Conservation (phyloP, 306 rosid species). For the Comarum palustre region DNA sequence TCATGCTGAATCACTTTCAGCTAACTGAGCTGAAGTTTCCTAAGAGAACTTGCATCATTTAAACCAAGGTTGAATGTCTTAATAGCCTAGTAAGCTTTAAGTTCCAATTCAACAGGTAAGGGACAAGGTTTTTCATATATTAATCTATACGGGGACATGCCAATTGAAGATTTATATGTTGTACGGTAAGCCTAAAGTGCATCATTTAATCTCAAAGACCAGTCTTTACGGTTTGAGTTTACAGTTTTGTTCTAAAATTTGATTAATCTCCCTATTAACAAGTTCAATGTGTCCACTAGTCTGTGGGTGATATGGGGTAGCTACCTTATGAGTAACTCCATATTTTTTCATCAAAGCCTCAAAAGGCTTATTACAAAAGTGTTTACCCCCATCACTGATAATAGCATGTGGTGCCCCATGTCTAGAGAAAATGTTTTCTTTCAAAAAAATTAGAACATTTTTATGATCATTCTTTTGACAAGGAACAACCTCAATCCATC, state of each 20-base stretch:
- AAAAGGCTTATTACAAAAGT: conserved; percentile 4
- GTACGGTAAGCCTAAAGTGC: neutral
- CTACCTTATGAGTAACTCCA: neutral
- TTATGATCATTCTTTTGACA: no score
- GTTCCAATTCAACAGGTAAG: conserved; percentile 4
- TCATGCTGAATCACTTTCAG: neutral
- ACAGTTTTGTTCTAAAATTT: neutral
- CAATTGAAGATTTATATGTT: neutral
- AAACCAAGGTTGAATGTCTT: neutral
- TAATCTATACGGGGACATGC: neutral
- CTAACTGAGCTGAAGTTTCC: neutral
- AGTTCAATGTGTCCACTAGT: neutral
- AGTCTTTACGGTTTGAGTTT: neutral
- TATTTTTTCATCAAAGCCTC: neutral
- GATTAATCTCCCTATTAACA: neutral
- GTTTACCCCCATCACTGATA: neutral
- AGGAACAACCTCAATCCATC: no score
- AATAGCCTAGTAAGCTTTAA: neutral
- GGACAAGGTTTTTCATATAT: neutral
- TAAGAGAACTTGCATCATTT: neutral
- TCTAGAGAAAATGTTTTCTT: neutral
- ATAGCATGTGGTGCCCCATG: neutral
- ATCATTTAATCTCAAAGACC: neutral
- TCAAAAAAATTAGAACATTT: neutral
- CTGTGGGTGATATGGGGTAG: neutral